These are phyloP conservation scores for Salix exigua DNA, from an alignment of 345 rosid genomes.

Conservation along the genomic window DNA sequence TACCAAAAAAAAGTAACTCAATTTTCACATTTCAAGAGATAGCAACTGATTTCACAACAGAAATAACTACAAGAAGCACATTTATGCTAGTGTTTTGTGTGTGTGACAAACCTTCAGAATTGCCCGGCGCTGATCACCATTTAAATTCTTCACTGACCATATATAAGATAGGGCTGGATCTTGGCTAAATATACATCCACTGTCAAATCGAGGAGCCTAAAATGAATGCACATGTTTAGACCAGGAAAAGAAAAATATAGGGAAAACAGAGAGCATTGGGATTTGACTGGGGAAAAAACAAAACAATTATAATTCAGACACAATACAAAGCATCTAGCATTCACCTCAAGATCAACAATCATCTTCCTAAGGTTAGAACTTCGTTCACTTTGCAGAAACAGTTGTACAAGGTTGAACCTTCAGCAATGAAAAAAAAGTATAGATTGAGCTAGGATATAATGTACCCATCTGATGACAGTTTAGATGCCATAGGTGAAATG, in stretches of 20 bases:
- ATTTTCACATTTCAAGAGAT: not conserved
- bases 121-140: slow-evolving; percentile 94
- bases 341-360: slow-evolving; percentile 93
- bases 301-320: slow-evolving; percentile 1
- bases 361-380: slow-evolving; percentile 75
- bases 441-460: not conserved
- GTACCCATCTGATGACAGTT: slow-evolving; percentile 2
- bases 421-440: slow-evolving; percentile 21
- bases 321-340: slow-evolving; percentile 10
- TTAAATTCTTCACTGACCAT: slow-evolving; percentile 81
- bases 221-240: slow-evolving; percentile 12
- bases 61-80: not conserved
- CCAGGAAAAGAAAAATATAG: not conserved
- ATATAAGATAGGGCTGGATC: slow-evolving; percentile 95
- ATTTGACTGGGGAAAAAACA: not conserved
- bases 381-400: slow-evolving; percentile 53
- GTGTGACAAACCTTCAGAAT: slow-evolving; percentile 69
- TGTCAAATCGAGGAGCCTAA: slow-evolving; percentile 93
- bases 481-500: slow-evolving; percentile 8
- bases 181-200: slow-evolving; percentile 84
- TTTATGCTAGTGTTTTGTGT: not conserved
- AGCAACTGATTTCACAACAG: not conserved
- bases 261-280: not conserved
- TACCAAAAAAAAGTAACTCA: not conserved
- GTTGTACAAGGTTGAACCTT: slow-evolving; percentile 90